These are phyloP conservation scores for Ceratocystis harringtonii DNA, from an alignment of 2,329 filamentous ascomycete genomes.

Conservation along the genomic window DNA sequence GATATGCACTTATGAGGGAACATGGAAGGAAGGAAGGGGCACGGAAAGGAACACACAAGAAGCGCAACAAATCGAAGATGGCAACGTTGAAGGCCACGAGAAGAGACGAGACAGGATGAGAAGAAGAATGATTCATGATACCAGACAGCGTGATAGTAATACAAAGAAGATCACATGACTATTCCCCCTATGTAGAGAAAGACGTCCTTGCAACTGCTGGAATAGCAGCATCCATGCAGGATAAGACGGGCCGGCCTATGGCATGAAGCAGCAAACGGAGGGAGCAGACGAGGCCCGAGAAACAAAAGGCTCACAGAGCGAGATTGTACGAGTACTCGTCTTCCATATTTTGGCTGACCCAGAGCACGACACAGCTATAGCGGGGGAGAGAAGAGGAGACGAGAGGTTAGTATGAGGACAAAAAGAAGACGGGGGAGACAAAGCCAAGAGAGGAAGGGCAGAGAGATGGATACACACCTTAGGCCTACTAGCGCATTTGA, in stretches of 20 bases:
- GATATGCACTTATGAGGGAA: background rate
- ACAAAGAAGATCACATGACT: constrained; percentile 5
- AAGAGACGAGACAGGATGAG: background rate
- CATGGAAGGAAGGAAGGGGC: background rate
- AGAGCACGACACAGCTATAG: constrained; percentile 45
- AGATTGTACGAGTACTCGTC: constrained; percentile 57
- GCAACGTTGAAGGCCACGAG: too few species aligned
- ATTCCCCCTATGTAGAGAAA: background rate
- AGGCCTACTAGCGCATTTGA: constrained; percentile 48
- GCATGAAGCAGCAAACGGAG: background rate
- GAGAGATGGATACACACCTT: constrained; percentile 30
- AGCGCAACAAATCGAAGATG: too few species aligned
- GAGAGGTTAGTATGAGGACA: background rate
- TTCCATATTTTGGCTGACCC: constrained; percentile 59
- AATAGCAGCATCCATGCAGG: background rate
- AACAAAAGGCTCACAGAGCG: constrained; percentile 32
- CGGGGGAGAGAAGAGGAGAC: constrained; percentile 13
- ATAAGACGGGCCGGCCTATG: background rate
- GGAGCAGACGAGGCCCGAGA: background rate
- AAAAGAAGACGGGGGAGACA: background rate
- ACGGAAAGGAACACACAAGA: too few species aligned
- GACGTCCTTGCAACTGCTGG: background rate
- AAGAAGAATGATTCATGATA: constrained; percentile 4
- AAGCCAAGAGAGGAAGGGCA: background rate
- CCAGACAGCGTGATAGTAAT: constrained; percentile 2